These are phyloP conservation scores for Yamadazyma friedrichii DNA, from an alignment of 1,139 yeast species.

Conservation along the genomic window DNA sequence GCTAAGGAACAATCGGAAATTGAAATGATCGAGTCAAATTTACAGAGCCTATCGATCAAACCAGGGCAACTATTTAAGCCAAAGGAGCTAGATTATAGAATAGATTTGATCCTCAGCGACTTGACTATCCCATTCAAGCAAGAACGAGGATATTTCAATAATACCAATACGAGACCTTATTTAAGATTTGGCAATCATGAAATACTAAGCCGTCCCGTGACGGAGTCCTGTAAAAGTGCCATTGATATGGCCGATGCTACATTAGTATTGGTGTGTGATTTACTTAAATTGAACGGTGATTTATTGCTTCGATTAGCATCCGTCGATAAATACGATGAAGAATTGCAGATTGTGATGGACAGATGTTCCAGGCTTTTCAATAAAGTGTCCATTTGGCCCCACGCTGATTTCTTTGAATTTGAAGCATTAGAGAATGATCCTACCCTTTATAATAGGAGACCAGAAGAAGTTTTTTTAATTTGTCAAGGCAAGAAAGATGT, in stretches of 20 bases:
- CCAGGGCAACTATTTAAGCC: slow-evolving; percentile 44
- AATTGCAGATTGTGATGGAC: slow-evolving; percentile 56
- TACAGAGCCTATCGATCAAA: slow-evolving; percentile 6
- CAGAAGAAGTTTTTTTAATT: slow-evolving; percentile 72
- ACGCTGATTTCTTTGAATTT: slow-evolving; percentile 1
- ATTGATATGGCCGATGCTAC: slow-evolving; percentile 90
- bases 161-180: slow-evolving; percentile 77
- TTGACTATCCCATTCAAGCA: slow-evolving; percentile 78
- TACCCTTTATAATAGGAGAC: neutral
- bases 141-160: slow-evolving; percentile 60
- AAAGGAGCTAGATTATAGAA: slow-evolving; percentile 26
- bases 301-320: slow-evolving; percentile 72
- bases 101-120: slow-evolving; percentile 77
- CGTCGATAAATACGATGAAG: slow-evolving; percentile 51
- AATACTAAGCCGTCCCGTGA: slow-evolving; percentile 26
- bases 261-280: slow-evolving; percentile 66
- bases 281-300: slow-evolving; percentile 66
- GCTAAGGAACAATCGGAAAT: slow-evolving; percentile 28
- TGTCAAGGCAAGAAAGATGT: slow-evolving; percentile 50
- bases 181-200: slow-evolving; percentile 27
- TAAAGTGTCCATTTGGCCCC: slow-evolving; percentile 38
- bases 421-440: slow-evolving; percentile 25
- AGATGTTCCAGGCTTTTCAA: slow-evolving; percentile 61
- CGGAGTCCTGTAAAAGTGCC: slow-evolving; percentile 27
- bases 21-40: slow-evolving; percentile 13